A percentile compares a stretch with the other conserved stretches of the same genome.
Conservation (phyloP, 2,329 filamentous ascomycete genomes). For the Lecanicillium sp. region DNA sequence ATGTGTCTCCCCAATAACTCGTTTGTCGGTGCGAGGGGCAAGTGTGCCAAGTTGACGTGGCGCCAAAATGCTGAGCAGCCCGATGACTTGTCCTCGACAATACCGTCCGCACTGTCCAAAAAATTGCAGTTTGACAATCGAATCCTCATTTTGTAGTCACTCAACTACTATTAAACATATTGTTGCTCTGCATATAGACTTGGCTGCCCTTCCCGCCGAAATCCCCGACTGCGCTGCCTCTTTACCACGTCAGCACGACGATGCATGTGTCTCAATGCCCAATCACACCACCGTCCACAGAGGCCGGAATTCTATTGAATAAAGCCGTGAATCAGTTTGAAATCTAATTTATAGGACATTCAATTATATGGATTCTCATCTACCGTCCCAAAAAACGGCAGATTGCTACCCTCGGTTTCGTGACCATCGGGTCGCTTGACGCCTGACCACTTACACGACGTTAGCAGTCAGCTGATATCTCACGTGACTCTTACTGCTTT, state of each 20-base stretch:
- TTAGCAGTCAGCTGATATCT: constrained; percentile 1
- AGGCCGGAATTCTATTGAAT: no score
- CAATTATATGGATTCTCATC: not conserved
- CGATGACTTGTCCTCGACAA: not conserved
- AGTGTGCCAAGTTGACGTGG: constrained; percentile 4
- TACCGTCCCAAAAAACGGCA: not conserved
- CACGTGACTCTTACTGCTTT: not conserved
- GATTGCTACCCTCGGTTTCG: not conserved
- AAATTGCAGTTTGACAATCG: not conserved
- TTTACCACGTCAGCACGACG: not conserved
- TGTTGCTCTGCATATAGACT: not conserved
- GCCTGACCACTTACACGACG: constrained; percentile 13
- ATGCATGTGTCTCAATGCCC: not conserved
- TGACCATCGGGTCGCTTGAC: not conserved
- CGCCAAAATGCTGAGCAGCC: not conserved
- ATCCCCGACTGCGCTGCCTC: not conserved
- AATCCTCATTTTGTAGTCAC: not conserved
- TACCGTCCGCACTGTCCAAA: not conserved
- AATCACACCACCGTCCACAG: not conserved
- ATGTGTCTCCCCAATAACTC: not conserved
- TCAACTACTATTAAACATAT: not conserved
- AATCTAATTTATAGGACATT: not conserved
- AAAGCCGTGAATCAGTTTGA: not conserved
- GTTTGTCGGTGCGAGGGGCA: constrained; percentile 7
- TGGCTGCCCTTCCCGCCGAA: not conserved